phyloP scores from a whole-genome alignment of 805 yeast genomes.

The Ogataea methylovora region DNA sequence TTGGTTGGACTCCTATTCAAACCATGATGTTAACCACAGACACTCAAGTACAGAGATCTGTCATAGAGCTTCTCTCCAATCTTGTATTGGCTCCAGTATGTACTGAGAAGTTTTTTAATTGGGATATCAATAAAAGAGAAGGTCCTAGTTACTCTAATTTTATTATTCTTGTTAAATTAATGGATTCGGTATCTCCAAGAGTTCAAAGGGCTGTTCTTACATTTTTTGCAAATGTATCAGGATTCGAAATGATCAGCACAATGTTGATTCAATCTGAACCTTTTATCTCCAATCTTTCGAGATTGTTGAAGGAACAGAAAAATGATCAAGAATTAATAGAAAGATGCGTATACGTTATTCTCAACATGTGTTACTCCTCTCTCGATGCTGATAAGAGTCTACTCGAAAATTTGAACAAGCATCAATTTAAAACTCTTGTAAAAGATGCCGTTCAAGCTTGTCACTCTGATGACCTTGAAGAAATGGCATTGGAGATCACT shows the following conservation, averaged over 20 bases:
- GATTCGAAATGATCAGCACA: conserved; percentile 16
- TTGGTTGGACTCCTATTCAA: conserved; percentile 28
- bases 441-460: too few species aligned
- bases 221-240: conserved; percentile 23
- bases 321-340: conserved; percentile 14
- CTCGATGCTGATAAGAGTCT: neutral
- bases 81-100: conserved; percentile 29
- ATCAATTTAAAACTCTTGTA: too few species aligned
- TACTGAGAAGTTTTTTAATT: conserved; percentile 54
- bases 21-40: conserved; percentile 27
- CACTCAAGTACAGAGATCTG: conserved; percentile 33
- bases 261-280: conserved; percentile 11
- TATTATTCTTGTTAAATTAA: conserved; percentile 31
- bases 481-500: too few species aligned
- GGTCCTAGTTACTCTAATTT: conserved; percentile 32
- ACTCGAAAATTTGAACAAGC: neutral
- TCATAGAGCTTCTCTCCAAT: conserved; percentile 44
- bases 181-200: conserved; percentile 28
- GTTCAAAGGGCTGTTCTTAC: conserved; percentile 30
- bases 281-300: conserved; percentile 12
- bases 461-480: neutral
- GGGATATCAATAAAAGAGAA: conserved; percentile 14
- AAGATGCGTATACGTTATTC: conserved; percentile 16
- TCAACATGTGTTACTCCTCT: conserved; percentile 2
- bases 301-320: conserved; percentile 9